Evolutionary conservation across 169 alveolate species (phyloP), one percentile per base, ranked within the genome.

Genomic region (Ichthyophthirius multifiliis): DNA sequence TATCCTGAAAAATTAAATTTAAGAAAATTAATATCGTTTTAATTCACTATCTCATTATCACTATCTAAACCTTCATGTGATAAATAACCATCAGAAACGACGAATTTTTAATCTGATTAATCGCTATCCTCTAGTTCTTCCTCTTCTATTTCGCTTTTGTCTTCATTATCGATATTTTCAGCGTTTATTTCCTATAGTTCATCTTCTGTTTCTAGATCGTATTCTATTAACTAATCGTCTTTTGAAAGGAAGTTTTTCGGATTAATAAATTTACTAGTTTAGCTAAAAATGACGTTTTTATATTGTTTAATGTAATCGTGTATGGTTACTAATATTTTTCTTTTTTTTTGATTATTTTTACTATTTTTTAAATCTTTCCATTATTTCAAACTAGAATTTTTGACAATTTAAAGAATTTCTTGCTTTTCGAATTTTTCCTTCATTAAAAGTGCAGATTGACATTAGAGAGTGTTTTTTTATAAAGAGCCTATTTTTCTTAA

Each of bases 61-160:
- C 71, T 55, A 55, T 55, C 71, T 27, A 55, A 55, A 10, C 71
- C 71, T 18, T 55, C 71, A 55, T 55, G 43, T 15, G 71, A 55
- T 20, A 55, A 27, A 23, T 55, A 55, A 1, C 71, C 71, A 55
- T 55, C 71, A 10, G 71, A 39, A 3, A 55, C 71, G 5, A 55
- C 13, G 18, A 55, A 55, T 23, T 55, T 27, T 27, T 55, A 27
- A 18, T 16, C 71, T 15, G 71, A 55, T 10, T 55, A 34, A 55
- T 55, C 71, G n/a, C n/a, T n/a, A 23, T 55, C 71, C 12, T 55
- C 71, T 20, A 15, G 39, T 10, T 55, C 71, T 55, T 55, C 71
- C 31, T 55, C 71, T 10, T 55, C 71, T 6, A 55, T 55, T 12
- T 55, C 71, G 31, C 31, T 39, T 55, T 55, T 39, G 6, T 55